Conservation (phyloP, 495 filamentous ascomycete species). For the Clavariopsis aquatica region DNA sequence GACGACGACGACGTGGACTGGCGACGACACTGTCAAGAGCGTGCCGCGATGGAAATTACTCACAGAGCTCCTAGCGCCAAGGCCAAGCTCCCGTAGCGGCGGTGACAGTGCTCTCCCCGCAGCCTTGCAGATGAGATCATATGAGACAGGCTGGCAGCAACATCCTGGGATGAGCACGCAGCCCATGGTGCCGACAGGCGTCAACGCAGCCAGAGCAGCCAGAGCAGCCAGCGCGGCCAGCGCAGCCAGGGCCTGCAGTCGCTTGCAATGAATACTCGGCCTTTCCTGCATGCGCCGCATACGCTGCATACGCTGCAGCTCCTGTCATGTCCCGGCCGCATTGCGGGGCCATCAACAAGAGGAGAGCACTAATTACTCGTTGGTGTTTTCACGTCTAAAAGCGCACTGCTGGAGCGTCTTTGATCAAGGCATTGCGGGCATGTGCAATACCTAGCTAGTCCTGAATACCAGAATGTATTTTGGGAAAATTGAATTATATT, state of each 20-base stretch:
- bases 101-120: not conserved
- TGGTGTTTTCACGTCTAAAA: too few relatives aligned
- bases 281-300: not conserved
- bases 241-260: not conserved
- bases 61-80: conserved; percentile 4
- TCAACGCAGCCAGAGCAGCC: not conserved
- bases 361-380: too few relatives aligned
- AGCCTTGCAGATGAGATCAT: not conserved
- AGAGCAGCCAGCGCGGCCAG: too few relatives aligned
- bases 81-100: not conserved
- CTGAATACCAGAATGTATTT: too few relatives aligned
- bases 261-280: not conserved
- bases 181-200: not conserved
- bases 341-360: not conserved
- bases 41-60: not conserved
- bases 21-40: not conserved
- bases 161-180: not conserved
- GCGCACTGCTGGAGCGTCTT: too few relatives aligned
- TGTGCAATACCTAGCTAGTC: too few relatives aligned
- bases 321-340: not conserved
- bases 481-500: too few relatives aligned
- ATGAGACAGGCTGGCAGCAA: conserved; percentile 3
- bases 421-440: too few relatives aligned
- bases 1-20: not conserved
- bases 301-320: not conserved